Conservation (phyloP, 225 moss, liverwort and hornwort species). For the Asterella californica region DNA sequence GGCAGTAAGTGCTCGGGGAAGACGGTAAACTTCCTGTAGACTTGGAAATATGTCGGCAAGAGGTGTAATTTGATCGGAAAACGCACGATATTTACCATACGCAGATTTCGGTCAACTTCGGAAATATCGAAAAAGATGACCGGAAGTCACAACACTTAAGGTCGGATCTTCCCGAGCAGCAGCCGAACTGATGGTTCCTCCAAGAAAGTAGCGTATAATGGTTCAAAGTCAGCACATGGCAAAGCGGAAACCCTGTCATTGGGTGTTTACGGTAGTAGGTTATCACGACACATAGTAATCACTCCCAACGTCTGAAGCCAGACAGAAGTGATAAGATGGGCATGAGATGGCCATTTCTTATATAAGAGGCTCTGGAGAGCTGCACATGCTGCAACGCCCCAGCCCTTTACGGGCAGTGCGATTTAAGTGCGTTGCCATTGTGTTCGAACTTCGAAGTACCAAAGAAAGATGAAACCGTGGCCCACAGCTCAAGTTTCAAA, state of each 20-base stretch:
- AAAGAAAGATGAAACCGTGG: not conserved
- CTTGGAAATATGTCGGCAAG: too few relatives aligned
- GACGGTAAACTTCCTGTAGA: too few relatives aligned
- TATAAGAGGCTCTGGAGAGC: not conserved
- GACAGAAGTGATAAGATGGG: not conserved
- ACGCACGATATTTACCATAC: too few relatives aligned
- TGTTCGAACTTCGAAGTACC: not conserved
- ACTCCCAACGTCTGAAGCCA: too few relatives aligned
- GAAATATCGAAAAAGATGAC: too few relatives aligned
- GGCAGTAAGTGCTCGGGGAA: too few relatives aligned
- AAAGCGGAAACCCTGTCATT: not conserved
- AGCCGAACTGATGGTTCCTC: not conserved
- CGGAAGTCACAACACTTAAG: too few relatives aligned
- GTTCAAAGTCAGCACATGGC: not conserved
- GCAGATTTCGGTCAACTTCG: too few relatives aligned
- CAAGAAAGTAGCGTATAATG: not conserved
- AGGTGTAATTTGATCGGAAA: too few relatives aligned
- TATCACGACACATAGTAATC: not conserved
- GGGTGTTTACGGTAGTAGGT: not conserved
- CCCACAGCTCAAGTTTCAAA: not conserved
- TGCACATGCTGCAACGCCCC: not conserved
- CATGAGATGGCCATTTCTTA: not conserved
- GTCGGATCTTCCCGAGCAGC: too few relatives aligned
- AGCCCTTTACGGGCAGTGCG: not conserved
- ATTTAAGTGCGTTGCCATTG: not conserved